Evolutionary conservation across 305 asterid genomes (phyloP), one percentile per base, ranked within the genome.

Genomic region (Fraxinus xanthoxyloides): DNA sequence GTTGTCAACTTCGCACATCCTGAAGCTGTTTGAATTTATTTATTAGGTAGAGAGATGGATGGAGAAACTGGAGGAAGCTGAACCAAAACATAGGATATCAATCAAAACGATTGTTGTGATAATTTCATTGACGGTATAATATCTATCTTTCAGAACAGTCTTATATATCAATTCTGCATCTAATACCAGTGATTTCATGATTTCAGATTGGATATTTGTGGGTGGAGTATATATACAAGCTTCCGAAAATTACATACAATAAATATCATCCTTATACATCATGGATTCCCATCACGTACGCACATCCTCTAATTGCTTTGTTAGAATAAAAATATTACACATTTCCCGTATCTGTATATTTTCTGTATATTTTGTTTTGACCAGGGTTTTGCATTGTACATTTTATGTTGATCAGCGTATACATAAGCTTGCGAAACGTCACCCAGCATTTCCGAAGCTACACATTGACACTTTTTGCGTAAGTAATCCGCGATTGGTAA

Each of bases 221-320:
- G 98, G 87, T 88, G 85, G 98, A 93, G 87, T 81, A 84, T 80
- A 72, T 93, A 83, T 95, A 95, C 92, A 93, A 91, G 93, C 98
- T 95, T 75, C 97, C 98, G 5, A 93, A 92, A 89, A 79, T 87
- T 75, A 86, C 91, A 8, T 93, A 93, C 90, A 92, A 95, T 89
- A 89, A 92, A 85, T 93, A 95, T 85, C 98, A 95, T 91, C 98
- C 98, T 78, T 95, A 95, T 82, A 95, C 98, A 74, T 95, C 98
- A 30, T 95, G 98, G 98, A 95, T 95, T 73, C 98, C 98, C 3
- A 93, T 93, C 74, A 92, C 92, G 98, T 93, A 91, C 35, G 91
- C 13, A 76, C 80, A 74, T 48, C 82, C 72, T 81, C 76, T 67
- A 77, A 36, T 59, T 46, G 72, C 48, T 76, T 46, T 69, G 21